Percentiles rank a stretch among this genome's conserved stretches.
phyloP scores from a whole-genome alignment of 2,329 filamentous ascomycete genomes.

The Penicillium digitatum region DNA sequence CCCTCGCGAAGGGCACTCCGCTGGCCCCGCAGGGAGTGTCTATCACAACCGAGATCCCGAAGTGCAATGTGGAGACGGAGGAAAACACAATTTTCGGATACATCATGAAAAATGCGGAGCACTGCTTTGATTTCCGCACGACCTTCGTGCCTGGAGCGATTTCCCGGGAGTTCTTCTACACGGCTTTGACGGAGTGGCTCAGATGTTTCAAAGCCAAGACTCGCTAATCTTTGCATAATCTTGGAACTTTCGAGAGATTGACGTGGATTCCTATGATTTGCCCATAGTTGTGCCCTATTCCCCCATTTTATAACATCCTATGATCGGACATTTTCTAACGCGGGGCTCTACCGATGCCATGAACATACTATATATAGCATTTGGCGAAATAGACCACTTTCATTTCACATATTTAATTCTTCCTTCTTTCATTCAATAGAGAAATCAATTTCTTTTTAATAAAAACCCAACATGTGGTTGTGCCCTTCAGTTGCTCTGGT shows the following conservation, averaged over 20 bases:
- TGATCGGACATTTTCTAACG: conserved; percentile 5
- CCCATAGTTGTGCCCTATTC: neutral
- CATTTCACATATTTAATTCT: conserved; percentile 4
- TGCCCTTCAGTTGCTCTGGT: conserved; percentile 18
- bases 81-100: conserved; percentile 48
- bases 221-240: neutral
- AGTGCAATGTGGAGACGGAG: conserved; percentile 40
- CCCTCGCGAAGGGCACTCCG: conserved; percentile 38
- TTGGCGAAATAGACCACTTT: neutral
- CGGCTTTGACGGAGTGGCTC: conserved; percentile 47
- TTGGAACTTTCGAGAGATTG: neutral
- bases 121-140: conserved; percentile 49
- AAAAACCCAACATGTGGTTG: conserved; percentile 5
- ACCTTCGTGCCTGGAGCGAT: conserved; percentile 31
- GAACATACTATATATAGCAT: neutral
- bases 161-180: conserved; percentile 38
- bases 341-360: neutral
- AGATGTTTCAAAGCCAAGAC: conserved; percentile 33
- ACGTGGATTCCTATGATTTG: neutral
- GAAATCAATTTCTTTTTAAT: no score
- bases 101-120: conserved; percentile 44
- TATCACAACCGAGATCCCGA: conserved; percentile 42
- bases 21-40: conserved; percentile 40
- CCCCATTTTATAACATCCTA: conserved; percentile 4
- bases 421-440: neutral